Evolutionary conservation across 495 filamentous ascomycete species (phyloP).

Genomic region (Halenospora varia): DNA sequence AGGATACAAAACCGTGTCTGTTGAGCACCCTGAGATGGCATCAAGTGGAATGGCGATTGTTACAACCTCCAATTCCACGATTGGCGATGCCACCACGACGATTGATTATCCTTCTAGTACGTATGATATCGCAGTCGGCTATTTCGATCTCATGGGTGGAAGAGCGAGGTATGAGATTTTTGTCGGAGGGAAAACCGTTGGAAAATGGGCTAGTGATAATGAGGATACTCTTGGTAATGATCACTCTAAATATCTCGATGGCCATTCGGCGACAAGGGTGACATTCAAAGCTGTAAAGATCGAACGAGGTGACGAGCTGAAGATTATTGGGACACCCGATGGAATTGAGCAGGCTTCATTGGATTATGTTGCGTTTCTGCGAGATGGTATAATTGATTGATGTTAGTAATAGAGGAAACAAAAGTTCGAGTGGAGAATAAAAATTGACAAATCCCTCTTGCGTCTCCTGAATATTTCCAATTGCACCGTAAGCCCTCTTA

Average conservation of each 20-base stretch:
- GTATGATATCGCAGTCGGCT: conserved; percentile 63
- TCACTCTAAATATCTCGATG: conserved; percentile 53
- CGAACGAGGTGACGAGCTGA: conserved; percentile 50
- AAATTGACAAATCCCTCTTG: too few relatives aligned
- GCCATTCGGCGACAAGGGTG: conserved; percentile 58
- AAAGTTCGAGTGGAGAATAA: too few relatives aligned
- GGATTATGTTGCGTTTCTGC: conserved; percentile 63
- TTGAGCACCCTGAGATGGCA: conserved; percentile 53
- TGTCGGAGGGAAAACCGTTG: conserved; percentile 47
- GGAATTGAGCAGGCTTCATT: conserved; percentile 59
- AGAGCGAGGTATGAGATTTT: conserved; percentile 47
- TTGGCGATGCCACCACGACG: conserved; percentile 43
- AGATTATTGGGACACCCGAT: conserved; percentile 54
- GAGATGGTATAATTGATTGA: conserved; percentile 58
- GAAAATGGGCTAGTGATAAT: conserved; percentile 53
- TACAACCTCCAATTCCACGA: conserved; percentile 42
- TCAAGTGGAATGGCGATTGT: conserved; percentile 45
- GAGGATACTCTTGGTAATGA: conserved; percentile 54
- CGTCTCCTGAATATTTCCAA: too few relatives aligned
- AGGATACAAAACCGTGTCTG: conserved; percentile 46
- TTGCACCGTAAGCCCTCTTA: too few relatives aligned
- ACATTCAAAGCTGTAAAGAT: conserved; percentile 51
- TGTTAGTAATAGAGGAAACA: too few relatives aligned
- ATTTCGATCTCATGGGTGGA: conserved; percentile 59
- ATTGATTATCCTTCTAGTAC: conserved; percentile 45